Evolutionary conservation across 495 filamentous ascomycete species (phyloP), one percentile per base, ranked within the genome.

Genomic region (Staphylotrichum longicolle): DNA sequence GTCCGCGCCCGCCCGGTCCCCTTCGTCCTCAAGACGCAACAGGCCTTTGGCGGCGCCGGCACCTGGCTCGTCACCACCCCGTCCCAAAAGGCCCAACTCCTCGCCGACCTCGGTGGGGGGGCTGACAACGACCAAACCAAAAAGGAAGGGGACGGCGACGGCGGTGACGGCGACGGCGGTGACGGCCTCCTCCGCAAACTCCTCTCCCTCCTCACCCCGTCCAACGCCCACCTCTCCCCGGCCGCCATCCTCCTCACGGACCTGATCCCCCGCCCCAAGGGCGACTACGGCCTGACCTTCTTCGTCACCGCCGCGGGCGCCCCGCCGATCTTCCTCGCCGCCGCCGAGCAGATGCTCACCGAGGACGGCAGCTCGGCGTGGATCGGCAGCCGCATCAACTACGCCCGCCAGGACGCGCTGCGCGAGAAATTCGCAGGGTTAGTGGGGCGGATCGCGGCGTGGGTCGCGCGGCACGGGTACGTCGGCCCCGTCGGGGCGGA

Each of bases 1-100:
- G 44, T 74, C 34, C 42, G 53, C 7, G 20, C n/a, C 14, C 59
- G 66, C 4, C 35, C 57, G 10, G 15, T 68, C 1, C 73, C 72
- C 10, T 74, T 75, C 20, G 72, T 75, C 14, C 15, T 74, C 52
- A 74, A 75, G 57, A 73, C 63, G 4, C 73, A 75, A 20, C 73
- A 75, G 50, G 65, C 70, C 34, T 74, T 69, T 54, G 68, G 68
- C n/a, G 72, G 72, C 8, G 70, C 70, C 5, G 73, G 73, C 15
- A 73, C 72, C n/a, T 75, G 66, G 64, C 58, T 74, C 0, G 60
- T 75, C 7, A 48, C 37, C 9, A 41, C 44, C 0, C 52, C 68
- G 14, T 57, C 63, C 7, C 41, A 73, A 6, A 70, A 68, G n/a
- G 5, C 27, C 12, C 48, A 68, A 7, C 11, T 73, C 9, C 46